phyloP scores from a whole-genome alignment of 179 eudicot species.

The Silene vulgaris region DNA sequence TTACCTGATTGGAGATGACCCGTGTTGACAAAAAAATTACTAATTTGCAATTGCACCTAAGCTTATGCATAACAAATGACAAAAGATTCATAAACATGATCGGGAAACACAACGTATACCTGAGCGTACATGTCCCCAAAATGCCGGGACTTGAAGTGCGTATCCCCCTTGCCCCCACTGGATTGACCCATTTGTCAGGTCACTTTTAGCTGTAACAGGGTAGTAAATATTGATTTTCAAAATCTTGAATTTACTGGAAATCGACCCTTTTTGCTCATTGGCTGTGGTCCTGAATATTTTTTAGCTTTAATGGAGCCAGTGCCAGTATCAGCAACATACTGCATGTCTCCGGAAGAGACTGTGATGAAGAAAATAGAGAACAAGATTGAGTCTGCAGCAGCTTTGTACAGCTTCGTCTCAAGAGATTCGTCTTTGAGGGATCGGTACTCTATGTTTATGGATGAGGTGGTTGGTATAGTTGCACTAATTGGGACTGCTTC shows the following conservation, averaged over 20 bases:
- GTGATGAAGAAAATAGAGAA: constrained; percentile 29
- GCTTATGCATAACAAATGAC: no score
- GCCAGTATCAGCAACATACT: constrained; percentile 23
- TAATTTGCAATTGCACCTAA: no score
- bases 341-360: constrained; percentile 25
- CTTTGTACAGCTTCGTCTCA: constrained; percentile 35
- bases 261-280: background rate
- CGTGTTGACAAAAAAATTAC: background rate
- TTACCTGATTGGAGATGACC: background rate
- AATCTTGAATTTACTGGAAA: background rate
- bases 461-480: constrained; percentile 49
- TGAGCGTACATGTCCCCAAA: no score
- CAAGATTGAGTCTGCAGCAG: constrained; percentile 41
- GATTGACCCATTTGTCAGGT: background rate
- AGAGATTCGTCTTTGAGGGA: constrained; percentile 15
- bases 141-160: background rate
- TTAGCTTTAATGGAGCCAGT: constrained; percentile 28
- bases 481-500: constrained; percentile 53
- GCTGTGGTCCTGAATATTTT: constrained; percentile 14
- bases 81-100: no score
- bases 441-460: constrained; percentile 18
- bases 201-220: no score
- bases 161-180: background rate
- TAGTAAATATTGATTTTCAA: no score
- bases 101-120: no score